A percentile compares a stretch with the other conserved stretches of the same genome.
Evolutionary conservation across 202 grass and related monocot species (phyloP).

Genomic region (Elaeis oleifera): DNA sequence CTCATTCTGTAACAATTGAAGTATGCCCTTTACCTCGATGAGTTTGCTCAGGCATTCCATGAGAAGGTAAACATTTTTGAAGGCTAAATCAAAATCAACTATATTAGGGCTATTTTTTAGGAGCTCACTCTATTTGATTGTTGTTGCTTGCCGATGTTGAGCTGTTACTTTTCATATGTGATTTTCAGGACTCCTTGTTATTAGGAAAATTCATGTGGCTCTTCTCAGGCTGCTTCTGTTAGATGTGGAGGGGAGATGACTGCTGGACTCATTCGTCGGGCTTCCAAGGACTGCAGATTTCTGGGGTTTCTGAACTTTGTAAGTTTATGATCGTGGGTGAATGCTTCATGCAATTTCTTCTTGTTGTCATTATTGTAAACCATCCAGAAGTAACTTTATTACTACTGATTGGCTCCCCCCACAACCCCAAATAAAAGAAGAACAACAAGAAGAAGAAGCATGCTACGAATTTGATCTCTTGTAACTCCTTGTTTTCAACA

Average conservation of each 20-base stretch:
- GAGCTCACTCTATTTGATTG: not conserved
- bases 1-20: constrained; percentile 56
- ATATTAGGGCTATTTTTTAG: constrained; percentile 6
- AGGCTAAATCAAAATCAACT: not conserved
- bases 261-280: constrained; percentile 44
- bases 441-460: too few relatives aligned
- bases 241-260: constrained; percentile 39
- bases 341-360: not conserved
- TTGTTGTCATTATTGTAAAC: not conserved
- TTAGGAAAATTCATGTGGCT: constrained; percentile 72
- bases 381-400: too few relatives aligned
- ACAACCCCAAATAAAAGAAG: too few relatives aligned
- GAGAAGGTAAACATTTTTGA: constrained; percentile 62
- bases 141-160: not conserved
- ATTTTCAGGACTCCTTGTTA: constrained; percentile 64
- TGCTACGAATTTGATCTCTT: too few relatives aligned
- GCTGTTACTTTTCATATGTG: constrained; percentile 16
- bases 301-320: constrained; percentile 80
- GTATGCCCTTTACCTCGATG: constrained; percentile 74
- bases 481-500: too few relatives aligned
- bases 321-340: constrained; percentile 37
- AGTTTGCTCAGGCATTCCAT: constrained; percentile 88
- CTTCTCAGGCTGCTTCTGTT: constrained; percentile 75
- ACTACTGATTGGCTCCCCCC: too few relatives aligned
- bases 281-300: constrained; percentile 82